Evolutionary conservation across 306 rosid species (phyloP), one percentile per base, ranked within the genome.

Genomic region (Coriaria nepalensis): DNA sequence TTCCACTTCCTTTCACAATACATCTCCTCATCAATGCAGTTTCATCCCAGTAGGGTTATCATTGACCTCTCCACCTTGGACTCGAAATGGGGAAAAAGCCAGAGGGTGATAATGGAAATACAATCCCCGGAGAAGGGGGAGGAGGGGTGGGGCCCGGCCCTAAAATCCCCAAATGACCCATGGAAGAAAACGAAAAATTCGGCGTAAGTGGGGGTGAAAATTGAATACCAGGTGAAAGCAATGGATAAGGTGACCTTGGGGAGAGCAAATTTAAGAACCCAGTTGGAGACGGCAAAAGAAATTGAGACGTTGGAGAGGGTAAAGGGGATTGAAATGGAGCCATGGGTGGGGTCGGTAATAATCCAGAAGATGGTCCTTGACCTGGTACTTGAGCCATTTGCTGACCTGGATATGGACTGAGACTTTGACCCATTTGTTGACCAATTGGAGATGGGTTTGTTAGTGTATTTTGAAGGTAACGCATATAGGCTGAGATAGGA

Each of bases 71-170:
- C 97, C 95, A 81, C 65, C 92, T 75, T 47, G 95, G 97, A 73
- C 97, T 90, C 68, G 77, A 53, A 35, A 78, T 50, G 39, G 86
- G 78, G 43, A 81, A 90, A 66, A 77, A 64, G 13, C 84, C 83
- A 4, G 97, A 72, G 48, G 96, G 97, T 41, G 97, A 90, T 40
- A 74, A 60, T 2, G 94, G 95, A 72, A 74, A 84, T 47, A 57
- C 9, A 52, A 75, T 32, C 43, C 97, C 95, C 0, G 97, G 97
- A 56, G 97, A 84, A 57, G 68, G 87, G n/a, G 94, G 97, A 46
- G 71, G 92, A 49, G 77, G 95, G n/a, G n/a, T n/a, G 55, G 97
- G 95, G 45, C 97, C 95, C 33, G 97, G 97, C 38, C 97, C 97
- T 63, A 90, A 75, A 63, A 83, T 66, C 76, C 97, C 93, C 0